Base-by-base conservation (phyloP, 768 basidiomycete genomes). In the Xerocomus potaroensis region DNA sequence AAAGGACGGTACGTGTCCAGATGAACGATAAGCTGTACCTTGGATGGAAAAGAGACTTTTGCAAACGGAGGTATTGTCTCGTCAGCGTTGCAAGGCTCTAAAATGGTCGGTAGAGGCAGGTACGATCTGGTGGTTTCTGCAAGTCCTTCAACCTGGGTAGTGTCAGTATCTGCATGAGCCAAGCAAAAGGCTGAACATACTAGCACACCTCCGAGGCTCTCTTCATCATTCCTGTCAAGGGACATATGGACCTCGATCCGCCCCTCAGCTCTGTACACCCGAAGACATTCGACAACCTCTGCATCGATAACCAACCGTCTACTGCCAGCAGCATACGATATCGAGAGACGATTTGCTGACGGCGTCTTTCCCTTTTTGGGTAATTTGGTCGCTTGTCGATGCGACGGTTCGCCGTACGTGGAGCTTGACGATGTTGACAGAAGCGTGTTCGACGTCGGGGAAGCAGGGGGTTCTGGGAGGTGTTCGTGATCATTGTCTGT, bases 271-370 rank as follows among this genome's bases (percentile, higher is more conserved):
- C 96, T 78, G 65, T 80, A 86, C 9, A 99, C 78, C 56, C 81
- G 84, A 45, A 99, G 74, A 40, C 74, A 76, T 33, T 91, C 81
- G 18, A 98, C 90, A 23, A 87, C 80, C 54, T 87, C 86, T 2
- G 95, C 88, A 64, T 98, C 86, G 48, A 98, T 74, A 22, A 96
- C 85, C 41, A 99, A 73, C 32, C 96, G 78, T 40, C 90, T 75
- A 48, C 84, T 84, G 41, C 91, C 92, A 35, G 84, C 84, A 46
- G 92, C 91, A 67, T 96, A 99, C 0, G 95, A 87, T 64, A 98
- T 92, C 8, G 94, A 96, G n/a, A 99, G 68, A 15, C 88, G 80
- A 56, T 90, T 91, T 24, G 87, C 83, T 33, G 87, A 88, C 8
- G 87, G 84, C 0, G 72, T 70, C 53, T 70, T 73, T 12, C 65